phyloP scores from a whole-genome alignment of 176 grass and related monocot species.

The Themeda triandra region DNA sequence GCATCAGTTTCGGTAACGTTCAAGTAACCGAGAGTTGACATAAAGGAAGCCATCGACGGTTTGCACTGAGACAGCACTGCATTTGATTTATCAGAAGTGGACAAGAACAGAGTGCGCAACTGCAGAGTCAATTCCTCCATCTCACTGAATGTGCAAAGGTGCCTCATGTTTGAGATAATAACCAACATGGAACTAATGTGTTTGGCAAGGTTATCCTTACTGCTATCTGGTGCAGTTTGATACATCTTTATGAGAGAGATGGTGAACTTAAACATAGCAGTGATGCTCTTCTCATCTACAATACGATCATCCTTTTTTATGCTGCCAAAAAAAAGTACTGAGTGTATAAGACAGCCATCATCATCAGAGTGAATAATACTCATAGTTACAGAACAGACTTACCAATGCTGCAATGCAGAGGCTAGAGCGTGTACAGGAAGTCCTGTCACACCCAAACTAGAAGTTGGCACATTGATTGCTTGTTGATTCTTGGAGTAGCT shows the following conservation, averaged over 20 bases:
- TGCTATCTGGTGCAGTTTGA: slow-evolving; percentile 40
- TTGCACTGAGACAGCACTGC: slow-evolving; percentile 59
- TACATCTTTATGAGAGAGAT: slow-evolving; percentile 60
- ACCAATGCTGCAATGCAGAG: slow-evolving; percentile 70
- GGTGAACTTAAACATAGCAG: slow-evolving; percentile 54
- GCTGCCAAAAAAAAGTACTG: slow-evolving; percentile 33
- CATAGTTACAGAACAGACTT: slow-evolving; percentile 19
- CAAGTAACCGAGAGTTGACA: slow-evolving; percentile 71
- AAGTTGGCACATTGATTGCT: slow-evolving; percentile 26
- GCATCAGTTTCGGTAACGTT: slow-evolving; percentile 59
- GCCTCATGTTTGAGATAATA: slow-evolving; percentile 66
- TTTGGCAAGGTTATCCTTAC: slow-evolving; percentile 48
- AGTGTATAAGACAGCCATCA: slow-evolving; percentile 18
- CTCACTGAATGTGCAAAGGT: slow-evolving; percentile 56
- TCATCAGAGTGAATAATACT: slow-evolving; percentile 25
- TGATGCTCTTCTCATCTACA: slow-evolving; percentile 51
- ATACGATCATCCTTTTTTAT: slow-evolving; percentile 46
- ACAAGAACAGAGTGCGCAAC: slow-evolving; percentile 49
- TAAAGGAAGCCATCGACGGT: slow-evolving; percentile 69
- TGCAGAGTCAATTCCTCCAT: slow-evolving; percentile 63
- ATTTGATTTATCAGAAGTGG: slow-evolving; percentile 36
- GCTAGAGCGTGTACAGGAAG: slow-evolving; percentile 82
- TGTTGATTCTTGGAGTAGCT: slow-evolving; percentile 47
- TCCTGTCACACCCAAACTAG: slow-evolving; percentile 35
- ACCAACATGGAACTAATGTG: slow-evolving; percentile 62